Conservation (phyloP, 78 protist genomes). For the Dictyostelium citrinum region DNA sequence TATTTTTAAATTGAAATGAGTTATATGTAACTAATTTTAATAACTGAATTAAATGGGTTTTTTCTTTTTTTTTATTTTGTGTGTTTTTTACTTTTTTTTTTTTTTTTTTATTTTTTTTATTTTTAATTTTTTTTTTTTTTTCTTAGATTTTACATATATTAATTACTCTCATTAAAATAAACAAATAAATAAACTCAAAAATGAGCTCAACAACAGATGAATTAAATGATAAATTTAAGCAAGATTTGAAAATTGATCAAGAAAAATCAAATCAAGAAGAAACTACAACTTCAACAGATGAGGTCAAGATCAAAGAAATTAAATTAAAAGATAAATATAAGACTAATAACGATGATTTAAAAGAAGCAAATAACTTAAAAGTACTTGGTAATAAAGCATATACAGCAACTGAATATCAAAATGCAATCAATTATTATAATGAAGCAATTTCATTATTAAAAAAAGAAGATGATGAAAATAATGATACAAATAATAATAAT, state of each 20-base stretch:
- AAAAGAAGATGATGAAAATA: background rate
- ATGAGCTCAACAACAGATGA: background rate
- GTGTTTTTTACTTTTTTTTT: background rate
- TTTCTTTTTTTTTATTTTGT: background rate
- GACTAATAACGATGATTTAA: slow-evolving; percentile 32
- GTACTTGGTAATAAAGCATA: slow-evolving; percentile 38
- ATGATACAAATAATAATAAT: too few species aligned
- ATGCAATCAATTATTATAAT: slow-evolving; percentile 33
- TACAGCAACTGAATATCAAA: slow-evolving; percentile 21
- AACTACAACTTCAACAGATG: background rate
- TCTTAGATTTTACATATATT: background rate
- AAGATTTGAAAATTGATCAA: background rate
- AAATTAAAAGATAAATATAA: slow-evolving; percentile 27
- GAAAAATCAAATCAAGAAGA: background rate
- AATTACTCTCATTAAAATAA: background rate
- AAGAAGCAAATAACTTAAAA: slow-evolving; percentile 40
- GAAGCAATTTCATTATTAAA: slow-evolving; percentile 50
- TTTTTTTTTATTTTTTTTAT: background rate
- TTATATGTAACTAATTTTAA: too few species aligned
- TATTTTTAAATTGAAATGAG: too few species aligned
- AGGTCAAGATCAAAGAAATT: background rate
- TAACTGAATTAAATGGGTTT: too few species aligned
- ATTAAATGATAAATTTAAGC: background rate
- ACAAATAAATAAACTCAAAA: background rate
- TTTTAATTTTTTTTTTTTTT: background rate